phyloP scores from a whole-genome alignment of 345 rosid species.

The Salix arbutifolia region DNA sequence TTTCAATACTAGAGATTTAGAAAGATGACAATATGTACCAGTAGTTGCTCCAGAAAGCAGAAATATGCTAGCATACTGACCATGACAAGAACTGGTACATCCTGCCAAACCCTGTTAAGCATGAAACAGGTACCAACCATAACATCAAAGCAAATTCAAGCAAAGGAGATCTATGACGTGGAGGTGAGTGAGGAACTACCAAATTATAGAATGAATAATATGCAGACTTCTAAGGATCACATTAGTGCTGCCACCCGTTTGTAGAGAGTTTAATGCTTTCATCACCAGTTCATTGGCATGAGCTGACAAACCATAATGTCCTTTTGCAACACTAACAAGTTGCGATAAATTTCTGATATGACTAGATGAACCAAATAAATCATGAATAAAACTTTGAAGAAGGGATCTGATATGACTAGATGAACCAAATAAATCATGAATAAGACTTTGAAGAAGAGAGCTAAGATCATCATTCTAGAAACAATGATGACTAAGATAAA shows the following conservation, averaged over 20 bases:
- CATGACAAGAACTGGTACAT: slow-evolving; percentile 55
- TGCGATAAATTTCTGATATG: no score
- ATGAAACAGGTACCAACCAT: slow-evolving; percentile 3
- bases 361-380: not conserved
- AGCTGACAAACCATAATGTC: not conserved
- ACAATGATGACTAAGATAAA: not conserved
- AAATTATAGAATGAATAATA: not conserved
- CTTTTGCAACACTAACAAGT: not conserved
- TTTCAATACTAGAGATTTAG: not conserved
- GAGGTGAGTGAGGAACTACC: not conserved
- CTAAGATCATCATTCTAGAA: not conserved
- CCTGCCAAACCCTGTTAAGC: slow-evolving; percentile 46
- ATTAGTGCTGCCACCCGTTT: not conserved
- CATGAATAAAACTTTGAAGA: not conserved
- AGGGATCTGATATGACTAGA: no score
- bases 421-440: not conserved
- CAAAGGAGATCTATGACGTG: not conserved
- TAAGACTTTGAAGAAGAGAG: not conserved
- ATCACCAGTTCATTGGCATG: not conserved
- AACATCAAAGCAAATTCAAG: not conserved
- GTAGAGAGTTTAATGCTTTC: not conserved
- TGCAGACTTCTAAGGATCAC: not conserved
- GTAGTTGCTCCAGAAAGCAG: slow-evolving; percentile 62
- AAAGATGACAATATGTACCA: slow-evolving; percentile 22
- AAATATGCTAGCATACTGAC: slow-evolving; percentile 70